phyloP scores from a whole-genome alignment of 1,139 yeast species.

The Geotrichum histeridarum region DNA sequence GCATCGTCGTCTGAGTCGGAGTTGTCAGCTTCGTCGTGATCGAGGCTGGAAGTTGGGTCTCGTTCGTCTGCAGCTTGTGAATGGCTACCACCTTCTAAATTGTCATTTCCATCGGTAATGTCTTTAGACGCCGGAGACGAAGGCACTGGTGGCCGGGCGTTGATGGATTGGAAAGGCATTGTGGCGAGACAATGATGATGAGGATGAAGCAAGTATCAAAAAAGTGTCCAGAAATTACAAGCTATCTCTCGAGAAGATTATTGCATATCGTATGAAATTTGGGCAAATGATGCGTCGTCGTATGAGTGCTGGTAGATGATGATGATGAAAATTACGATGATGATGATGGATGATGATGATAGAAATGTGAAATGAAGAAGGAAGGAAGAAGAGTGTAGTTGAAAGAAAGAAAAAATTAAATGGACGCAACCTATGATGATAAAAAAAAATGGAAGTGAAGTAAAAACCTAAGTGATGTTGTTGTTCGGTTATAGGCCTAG shows the following conservation, averaged over 20 bases:
- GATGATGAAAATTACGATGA: too few species aligned
- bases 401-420: too few species aligned
- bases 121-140: not conserved
- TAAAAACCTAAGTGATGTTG: too few species aligned
- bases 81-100: not conserved
- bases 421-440: too few species aligned
- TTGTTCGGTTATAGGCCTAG: too few species aligned
- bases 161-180: constrained; percentile 18
- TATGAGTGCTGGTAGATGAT: too few species aligned
- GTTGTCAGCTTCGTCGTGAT: not conserved
- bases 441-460: too few species aligned
- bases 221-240: not conserved
- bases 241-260: not conserved
- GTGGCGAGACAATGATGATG: not conserved
- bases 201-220: not conserved
- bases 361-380: too few species aligned
- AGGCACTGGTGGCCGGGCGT: constrained; percentile 6
- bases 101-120: not conserved
- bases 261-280: not conserved
- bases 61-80: not conserved
- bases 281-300: too few species aligned
- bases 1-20: constrained; percentile 1
- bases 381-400: too few species aligned
- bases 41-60: not conserved
- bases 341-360: too few species aligned